Evolutionary conservation across 2,329 filamentous ascomycete species (phyloP).

Genomic region (Chrysosphaeria jannelii): DNA sequence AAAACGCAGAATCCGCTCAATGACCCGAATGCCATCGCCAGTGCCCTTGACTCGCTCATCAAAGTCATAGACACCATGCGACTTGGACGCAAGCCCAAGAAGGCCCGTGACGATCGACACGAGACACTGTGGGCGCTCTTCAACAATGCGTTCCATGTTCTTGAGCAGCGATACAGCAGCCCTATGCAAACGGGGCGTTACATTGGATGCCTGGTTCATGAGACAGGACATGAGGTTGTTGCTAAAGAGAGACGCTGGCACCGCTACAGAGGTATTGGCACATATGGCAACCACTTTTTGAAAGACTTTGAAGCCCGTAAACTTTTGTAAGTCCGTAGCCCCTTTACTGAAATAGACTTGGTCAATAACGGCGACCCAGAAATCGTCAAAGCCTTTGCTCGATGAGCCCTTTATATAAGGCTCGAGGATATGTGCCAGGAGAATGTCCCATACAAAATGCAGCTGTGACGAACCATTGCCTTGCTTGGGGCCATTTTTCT

Average conservation of each 20-base stretch:
- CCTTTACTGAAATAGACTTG: constrained; percentile 58
- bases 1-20: constrained; percentile 40
- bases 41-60: constrained; percentile 44
- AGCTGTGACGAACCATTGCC: constrained; percentile 53
- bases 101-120: constrained; percentile 31
- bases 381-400: constrained; percentile 3
- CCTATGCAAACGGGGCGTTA: constrained; percentile 52
- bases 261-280: constrained; percentile 10
- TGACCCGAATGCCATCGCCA: constrained; percentile 29
- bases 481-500: constrained; percentile 18
- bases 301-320: constrained; percentile 71
- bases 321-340: constrained; percentile 69
- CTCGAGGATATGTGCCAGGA: constrained; percentile 20
- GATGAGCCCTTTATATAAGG: too few species aligned
- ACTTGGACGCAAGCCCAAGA: constrained; percentile 17
- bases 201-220: constrained; percentile 51
- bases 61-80: constrained; percentile 45
- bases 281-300: constrained; percentile 35
- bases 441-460: constrained; percentile 65
- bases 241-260: constrained; percentile 37
- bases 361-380: constrained; percentile 29
- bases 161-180: constrained; percentile 52
- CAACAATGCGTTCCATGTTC: constrained; percentile 31
- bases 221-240: constrained; percentile 57
- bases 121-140: constrained; percentile 27